Evolutionary conservation across 2,329 filamentous ascomycete species (phyloP).

Genomic region (Pseudocercospora fuligena): DNA sequence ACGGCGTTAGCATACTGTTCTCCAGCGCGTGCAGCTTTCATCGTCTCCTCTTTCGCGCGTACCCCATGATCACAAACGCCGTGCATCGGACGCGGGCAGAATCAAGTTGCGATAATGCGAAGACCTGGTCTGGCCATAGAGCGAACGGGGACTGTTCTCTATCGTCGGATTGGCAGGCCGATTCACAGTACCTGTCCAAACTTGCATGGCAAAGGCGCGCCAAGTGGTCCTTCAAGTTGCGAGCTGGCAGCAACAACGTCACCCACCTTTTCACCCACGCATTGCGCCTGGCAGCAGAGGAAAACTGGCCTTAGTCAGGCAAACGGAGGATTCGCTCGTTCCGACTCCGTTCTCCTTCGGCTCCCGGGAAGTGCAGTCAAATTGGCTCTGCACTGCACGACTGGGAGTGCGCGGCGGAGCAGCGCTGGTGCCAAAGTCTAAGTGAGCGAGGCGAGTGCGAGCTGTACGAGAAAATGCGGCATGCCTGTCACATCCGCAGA

Average conservation of each 20-base stretch:
- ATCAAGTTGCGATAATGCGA: background rate
- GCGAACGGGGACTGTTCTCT: background rate
- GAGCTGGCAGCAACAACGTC: too few species aligned
- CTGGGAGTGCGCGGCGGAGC: slow-evolving; percentile 1
- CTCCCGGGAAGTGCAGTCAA: background rate
- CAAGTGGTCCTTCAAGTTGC: too few species aligned
- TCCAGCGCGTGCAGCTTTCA: slow-evolving; percentile 3
- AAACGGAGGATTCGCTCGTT: background rate
- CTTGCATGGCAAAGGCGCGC: background rate
- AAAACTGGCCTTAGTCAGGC: background rate
- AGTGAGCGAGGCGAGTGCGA: slow-evolving; percentile 7
- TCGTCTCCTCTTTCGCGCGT: slow-evolving; percentile 3
- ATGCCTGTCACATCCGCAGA: background rate
- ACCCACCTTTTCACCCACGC: too few species aligned
- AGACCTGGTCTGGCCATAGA: background rate
- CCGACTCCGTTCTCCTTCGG: background rate
- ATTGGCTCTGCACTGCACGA: background rate
- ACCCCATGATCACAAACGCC: background rate
- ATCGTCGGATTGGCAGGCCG: background rate
- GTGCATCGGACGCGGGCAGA: background rate
- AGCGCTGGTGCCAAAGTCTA: background rate
- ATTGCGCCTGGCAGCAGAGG: background rate
- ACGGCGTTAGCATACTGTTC: background rate
- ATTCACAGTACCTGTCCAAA: background rate
- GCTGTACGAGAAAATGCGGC: slow-evolving; percentile 8